A percentile compares a stretch with the other conserved stretches of the same genome.
Conservation (phyloP, 768 basidiomycete genomes). For the Lentinula sp. region DNA sequence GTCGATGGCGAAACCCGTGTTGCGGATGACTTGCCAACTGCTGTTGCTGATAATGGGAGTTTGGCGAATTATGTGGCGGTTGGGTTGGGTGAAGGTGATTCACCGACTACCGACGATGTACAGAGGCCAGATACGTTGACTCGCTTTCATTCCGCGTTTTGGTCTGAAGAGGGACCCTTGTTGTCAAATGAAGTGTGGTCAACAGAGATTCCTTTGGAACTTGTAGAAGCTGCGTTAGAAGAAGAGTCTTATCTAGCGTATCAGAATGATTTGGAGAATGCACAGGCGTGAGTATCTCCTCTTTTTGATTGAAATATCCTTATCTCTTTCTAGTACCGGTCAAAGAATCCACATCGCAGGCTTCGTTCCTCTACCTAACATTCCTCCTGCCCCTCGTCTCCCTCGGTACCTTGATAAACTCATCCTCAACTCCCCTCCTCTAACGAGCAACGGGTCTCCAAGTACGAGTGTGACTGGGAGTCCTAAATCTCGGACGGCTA, state of each 20-base stretch:
- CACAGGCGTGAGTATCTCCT: constrained; percentile 20
- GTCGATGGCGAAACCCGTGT: constrained; percentile 87
- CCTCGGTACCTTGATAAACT: constrained; percentile 93
- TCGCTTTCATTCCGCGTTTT: neutral
- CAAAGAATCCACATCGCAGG: constrained; percentile 9
- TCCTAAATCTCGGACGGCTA: neutral
- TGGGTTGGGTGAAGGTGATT: neutral
- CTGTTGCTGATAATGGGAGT: constrained; percentile 90
- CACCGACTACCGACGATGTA: neutral
- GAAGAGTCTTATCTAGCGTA: constrained; percentile 72
- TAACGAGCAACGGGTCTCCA: neutral
- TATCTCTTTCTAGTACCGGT: neutral
- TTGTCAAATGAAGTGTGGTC: constrained; percentile 52
- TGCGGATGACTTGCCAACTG: constrained; percentile 69
- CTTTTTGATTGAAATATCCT: constrained; percentile 8
- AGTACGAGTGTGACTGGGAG: constrained; percentile 16
- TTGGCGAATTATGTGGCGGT: constrained; percentile 92
- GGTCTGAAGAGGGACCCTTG: neutral
- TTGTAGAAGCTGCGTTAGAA: constrained; percentile 73
- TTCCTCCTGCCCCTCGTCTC: constrained; percentile 82
- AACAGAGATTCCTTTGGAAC: constrained; percentile 65
- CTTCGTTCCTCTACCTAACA: constrained; percentile 62
- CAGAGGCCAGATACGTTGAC: neutral
- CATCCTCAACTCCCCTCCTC: constrained; percentile 64
- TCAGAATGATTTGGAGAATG: constrained; percentile 18